Base-by-base conservation (phyloP, 768 basidiomycete species). In the Leccinum pellstonianum region DNA sequence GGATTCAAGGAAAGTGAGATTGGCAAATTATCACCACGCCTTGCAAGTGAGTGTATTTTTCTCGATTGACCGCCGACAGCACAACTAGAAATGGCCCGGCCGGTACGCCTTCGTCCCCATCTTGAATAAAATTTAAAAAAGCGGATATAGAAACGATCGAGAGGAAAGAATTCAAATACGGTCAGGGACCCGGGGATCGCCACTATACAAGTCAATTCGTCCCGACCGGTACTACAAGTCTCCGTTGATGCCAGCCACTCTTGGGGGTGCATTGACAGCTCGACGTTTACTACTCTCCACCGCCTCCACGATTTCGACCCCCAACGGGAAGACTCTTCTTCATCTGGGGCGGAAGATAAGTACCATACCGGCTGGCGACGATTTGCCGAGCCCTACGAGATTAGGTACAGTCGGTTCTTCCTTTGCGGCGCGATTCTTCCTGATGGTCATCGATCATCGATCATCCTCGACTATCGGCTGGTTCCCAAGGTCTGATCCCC, bases 381-480 rank as follows among this genome's bases (percentile, higher is more conserved):
- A 7, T 66, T 81, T 46, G 73, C 79, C 2, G 71, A 78, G 12
- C 80, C 85, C 0, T 75, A 76, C 48, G 79, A 82, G 46, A 77
- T 87, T 51, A 75, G 70, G 10, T 88, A 76, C 79, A 58, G 63
- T 15, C 14, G 86, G 82, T 0, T 74, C 84, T 4, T 89, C 81
- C 76, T 90, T 83, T 70, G 83, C 87, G 0, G 75, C 76, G 14
- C 77, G 70, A 25, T 25, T 25, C 25, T 80, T 86, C 72, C 61
- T 87, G 62, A 82, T 38, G 15, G 15, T 38, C 37, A 38, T 38
- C 81, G 19, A 73, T 38, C 15, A 38, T 38, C 81, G 19, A 73
- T 88, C 63, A 83, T 90, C 61, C 80, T 87, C 0, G 86, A 90
- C 73, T 88, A 90, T 63, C 83, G 85, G 0, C 79, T 89, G 38